Base-by-base conservation (phyloP, 2,329 filamentous ascomycete genomes). In the Zymoseptoria passerinii region DNA sequence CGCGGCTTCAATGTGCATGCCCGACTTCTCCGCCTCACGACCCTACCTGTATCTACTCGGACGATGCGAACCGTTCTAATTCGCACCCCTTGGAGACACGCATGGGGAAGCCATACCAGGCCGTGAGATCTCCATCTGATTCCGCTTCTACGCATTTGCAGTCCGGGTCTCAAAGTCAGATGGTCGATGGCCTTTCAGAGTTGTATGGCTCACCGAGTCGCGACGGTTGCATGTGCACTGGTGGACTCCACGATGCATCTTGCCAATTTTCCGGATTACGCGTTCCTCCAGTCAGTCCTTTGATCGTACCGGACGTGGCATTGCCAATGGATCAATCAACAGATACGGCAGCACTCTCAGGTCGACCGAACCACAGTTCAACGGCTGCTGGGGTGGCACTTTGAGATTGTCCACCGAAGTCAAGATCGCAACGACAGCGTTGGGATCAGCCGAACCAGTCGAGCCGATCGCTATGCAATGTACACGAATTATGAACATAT, bases 171-270 rank as follows among this genome's bases (percentile, higher is more conserved):
- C 35, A 44, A n/a, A 44, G 2, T 44, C 9, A 13, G 35, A 16
- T 52, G 54, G 50, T 54, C 57, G 7, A 35, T 57, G 23, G 23
- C 4, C 23, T 23, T 23, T 23, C 63, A 18, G 64, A 66, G 51
- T 54, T 66, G 20, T 55, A 61, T n/a, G 64, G 62, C 23, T 62
- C 61, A 27, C 56, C 61, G 20, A 59, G 57, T 10, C 9, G 28
- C 4, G 58, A 62, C 28, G 48, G 54, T 10, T 65, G 62, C 50
- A 54, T 63, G 27, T 66, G 64, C 48, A 63, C 63, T 19, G 64
- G 62, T 19, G 61, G 57, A 4, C 59, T 66, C n/a, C 62, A 66
- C 44, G 58, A 63, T 19, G 35, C 48, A 19, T 29, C 44, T 16
- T 66, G 64, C 48, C 35, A 59, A 18, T 56, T 50, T 53, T 59